Percentiles rank a stretch among this genome's conserved stretches.
These are phyloP conservation scores for Aspergillus fischeri DNA, from an alignment of 2,329 filamentous ascomycete genomes.

Conservation along the genomic window DNA sequence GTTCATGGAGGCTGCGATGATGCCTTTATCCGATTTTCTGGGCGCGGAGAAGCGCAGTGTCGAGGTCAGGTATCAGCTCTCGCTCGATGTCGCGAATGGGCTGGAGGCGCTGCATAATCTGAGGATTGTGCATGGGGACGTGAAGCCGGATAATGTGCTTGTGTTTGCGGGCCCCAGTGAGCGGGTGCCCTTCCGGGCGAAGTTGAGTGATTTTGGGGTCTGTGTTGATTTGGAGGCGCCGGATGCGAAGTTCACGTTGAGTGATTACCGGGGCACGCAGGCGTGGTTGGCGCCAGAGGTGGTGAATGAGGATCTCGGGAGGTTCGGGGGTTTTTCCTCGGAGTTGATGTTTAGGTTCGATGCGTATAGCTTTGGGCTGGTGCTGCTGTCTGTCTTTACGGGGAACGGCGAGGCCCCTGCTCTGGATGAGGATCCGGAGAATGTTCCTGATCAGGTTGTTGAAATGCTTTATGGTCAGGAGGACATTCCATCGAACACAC, in stretches of 20 bases:
- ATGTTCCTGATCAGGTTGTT: conserved; percentile 10
- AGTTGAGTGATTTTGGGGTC: conserved; percentile 28
- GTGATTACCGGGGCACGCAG: conserved; percentile 23
- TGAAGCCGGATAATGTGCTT: conserved; percentile 29
- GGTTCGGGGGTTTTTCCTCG: conserved; percentile 13
- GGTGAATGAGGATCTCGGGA: conserved; percentile 5
- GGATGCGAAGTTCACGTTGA: conserved; percentile 13
- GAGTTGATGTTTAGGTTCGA: conserved; percentile 26
- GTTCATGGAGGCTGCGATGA: conserved; percentile 25
- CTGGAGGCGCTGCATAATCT: conserved; percentile 23
- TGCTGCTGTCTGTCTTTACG: conserved; percentile 22
- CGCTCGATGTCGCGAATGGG: conserved; percentile 20
- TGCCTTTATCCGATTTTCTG: conserved; percentile 23
- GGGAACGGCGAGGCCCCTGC: conserved; percentile 10
- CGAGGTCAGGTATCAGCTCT: conserved; percentile 20
- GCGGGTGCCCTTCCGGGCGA: conserved; percentile 22
- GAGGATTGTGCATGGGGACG: conserved; percentile 25
- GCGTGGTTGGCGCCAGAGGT: conserved; percentile 23
- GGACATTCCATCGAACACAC: conserved; percentile 16
- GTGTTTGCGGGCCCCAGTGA: conserved; percentile 17
- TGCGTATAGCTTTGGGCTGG: conserved; percentile 24
- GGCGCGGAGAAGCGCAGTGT: conserved; percentile 8
- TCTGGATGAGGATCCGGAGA: conserved; percentile 8
- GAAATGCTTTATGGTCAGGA: conserved; percentile 11
- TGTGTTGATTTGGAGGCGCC: conserved; percentile 24